Evolutionary conservation across 2,329 filamentous ascomycete species (phyloP).

Genomic region (Albifimbria verrucaria): DNA sequence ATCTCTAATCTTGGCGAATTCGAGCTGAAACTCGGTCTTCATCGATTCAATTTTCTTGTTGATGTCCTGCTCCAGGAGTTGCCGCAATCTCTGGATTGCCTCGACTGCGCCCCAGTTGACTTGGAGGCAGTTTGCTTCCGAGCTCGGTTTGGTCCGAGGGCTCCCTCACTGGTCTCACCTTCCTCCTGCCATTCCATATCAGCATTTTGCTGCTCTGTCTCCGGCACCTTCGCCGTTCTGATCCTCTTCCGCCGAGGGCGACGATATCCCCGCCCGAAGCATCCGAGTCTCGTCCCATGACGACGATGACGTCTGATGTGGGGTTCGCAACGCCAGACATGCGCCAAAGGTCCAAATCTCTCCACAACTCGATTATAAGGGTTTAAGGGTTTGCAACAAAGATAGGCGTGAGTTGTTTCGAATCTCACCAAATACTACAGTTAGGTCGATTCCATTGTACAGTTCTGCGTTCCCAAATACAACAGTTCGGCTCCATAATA

Average conservation of each 20-base stretch:
- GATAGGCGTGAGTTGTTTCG: no score
- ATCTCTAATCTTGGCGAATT: conserved; percentile 6
- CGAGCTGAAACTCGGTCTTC: conserved; percentile 4
- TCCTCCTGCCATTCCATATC: conserved; percentile 7
- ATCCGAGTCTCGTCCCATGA: conserved; percentile 5
- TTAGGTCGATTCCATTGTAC: no score
- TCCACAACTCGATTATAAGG: no score
- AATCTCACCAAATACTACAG: no score
- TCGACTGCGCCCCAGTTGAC: conserved; percentile 4
- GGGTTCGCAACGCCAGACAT: conserved; percentile 9
- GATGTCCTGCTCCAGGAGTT: background rate
- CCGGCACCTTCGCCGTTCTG: conserved; percentile 6
- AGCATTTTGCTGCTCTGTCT: conserved; percentile 4
- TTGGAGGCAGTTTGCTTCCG: conserved; percentile 1
- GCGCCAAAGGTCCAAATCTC: conserved; percentile 6
- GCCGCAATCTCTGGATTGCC: background rate
- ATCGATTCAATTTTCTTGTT: conserved; percentile 4
- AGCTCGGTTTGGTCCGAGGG: conserved; percentile 2
- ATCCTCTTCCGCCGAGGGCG: conserved; percentile 5
- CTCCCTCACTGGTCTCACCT: conserved; percentile 6
- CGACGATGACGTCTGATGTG: conserved; percentile 7
- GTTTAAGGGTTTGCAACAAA: no score
- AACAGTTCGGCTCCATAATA: no score
- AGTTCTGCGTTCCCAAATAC: no score
- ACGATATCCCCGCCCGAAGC: background rate